Base-by-base conservation (phyloP, 208 protist genomes). In the Leishmania braziliensis region DNA sequence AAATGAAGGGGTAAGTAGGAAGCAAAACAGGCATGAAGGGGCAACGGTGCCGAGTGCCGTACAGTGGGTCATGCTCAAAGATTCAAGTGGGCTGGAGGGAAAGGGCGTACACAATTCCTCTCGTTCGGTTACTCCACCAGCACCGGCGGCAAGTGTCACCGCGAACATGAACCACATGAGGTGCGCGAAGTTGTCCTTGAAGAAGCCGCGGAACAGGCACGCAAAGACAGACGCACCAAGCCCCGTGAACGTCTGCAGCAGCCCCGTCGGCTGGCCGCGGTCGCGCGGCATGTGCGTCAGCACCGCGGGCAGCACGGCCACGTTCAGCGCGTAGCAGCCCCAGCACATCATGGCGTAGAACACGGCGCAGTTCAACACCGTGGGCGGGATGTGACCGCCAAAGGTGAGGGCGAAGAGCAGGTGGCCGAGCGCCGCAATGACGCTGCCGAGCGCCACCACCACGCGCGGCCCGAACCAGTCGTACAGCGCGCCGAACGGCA, bases 231-330 rank as follows among this genome's bases (percentile, higher is more conserved):
- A 90, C 36, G 84, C 75, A 23, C 88, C 88, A 6, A 91, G 88
- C 26, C 88, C 88, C n/a, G 81, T 84, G 53, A 93, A 89, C 48
- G 88, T 93, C 69, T 89, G 81, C 48, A 91, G 84, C 63, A 93
- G 79, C 5, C 88, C 88, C 8, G 79, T 86, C n/a, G 86, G 83
- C 77, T 83, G 78, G 14, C 89, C 91, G 62, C 89, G 87, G 66
- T 95, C 83, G 46, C 82, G 88, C 63, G 91, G 91, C 76, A 93
- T 88, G 75, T 90, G 84, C 46, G 79, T 89, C 75, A 92, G 79
- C 23, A 87, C 72, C 26, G 81, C 58, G 16, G 90, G 73, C 36
- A 93, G 73, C 20, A 81, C 77, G 3, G 68, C 56, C 62, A 95
- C 80, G 60, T 93, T 83, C 16, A 93, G 75, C 20, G 74, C 63